A percentile compares a stretch with the other conserved stretches of the same genome.
Conservation (phyloP, 257 asterid species). For the Phtheirospermum japonicum region DNA sequence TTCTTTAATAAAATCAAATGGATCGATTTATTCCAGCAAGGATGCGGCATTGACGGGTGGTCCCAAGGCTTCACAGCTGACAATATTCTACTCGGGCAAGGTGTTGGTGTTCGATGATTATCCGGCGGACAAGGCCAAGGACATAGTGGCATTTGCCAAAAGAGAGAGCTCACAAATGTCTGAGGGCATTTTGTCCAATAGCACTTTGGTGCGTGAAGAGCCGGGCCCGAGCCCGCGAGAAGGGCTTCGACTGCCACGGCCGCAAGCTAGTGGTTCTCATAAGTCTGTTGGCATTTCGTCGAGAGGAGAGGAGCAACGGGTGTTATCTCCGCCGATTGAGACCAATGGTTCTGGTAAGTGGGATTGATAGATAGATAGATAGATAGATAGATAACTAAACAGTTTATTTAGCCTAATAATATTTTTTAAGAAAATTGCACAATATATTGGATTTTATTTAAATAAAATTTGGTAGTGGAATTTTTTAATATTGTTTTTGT, state of each 20-base stretch:
- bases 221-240: constrained; percentile 30
- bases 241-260: constrained; percentile 35
- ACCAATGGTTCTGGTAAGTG: constrained; percentile 39
- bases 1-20: too few species aligned
- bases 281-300: constrained; percentile 29
- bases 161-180: constrained; percentile 37
- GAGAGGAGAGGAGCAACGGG: background rate
- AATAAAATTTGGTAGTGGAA: too few species aligned
- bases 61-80: constrained; percentile 49
- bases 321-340: too few species aligned
- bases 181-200: too few species aligned
- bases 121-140: constrained; percentile 51
- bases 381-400: too few species aligned
- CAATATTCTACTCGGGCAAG: constrained; percentile 64
- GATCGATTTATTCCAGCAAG: constrained; percentile 41
- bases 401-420: too few species aligned
- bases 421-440: too few species aligned
- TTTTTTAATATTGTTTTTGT: too few species aligned
- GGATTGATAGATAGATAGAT: too few species aligned
- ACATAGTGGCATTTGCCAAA: constrained; percentile 50
- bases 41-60: constrained; percentile 33
- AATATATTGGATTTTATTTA: too few species aligned
- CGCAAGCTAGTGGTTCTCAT: constrained; percentile 18
- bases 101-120: constrained; percentile 62
- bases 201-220: constrained; percentile 10